Conservation (phyloP, 495 filamentous ascomycete species). For the Ramalina intermedia region DNA sequence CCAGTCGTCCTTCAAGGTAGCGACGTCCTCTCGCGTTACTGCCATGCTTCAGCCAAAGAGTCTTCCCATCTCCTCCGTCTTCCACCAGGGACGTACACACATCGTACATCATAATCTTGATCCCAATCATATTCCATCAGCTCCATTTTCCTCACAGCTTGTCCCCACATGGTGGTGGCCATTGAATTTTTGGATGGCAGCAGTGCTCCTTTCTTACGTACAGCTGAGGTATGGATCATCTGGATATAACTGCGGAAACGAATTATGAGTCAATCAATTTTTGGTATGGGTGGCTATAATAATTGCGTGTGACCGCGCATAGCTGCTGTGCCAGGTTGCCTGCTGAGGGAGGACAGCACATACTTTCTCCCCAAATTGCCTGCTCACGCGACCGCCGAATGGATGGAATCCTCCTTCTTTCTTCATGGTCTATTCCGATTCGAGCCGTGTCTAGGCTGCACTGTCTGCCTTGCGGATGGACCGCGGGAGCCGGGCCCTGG, state of each 20-base stretch:
- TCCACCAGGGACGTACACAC: constrained; percentile 31
- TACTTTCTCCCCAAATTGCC: constrained; percentile 28
- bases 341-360: not conserved
- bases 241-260: constrained; percentile 35
- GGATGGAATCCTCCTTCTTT: constrained; percentile 23
- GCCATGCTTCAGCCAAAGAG: constrained; percentile 4
- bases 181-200: not conserved
- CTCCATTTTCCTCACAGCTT: not conserved
- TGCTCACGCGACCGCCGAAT: constrained; percentile 25
- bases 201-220: constrained; percentile 24
- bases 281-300: too few species aligned
- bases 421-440: not conserved
- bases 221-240: constrained; percentile 64
- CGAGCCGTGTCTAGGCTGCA: not conserved
- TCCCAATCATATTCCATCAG: constrained; percentile 1
- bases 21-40: constrained; percentile 78
- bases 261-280: not conserved
- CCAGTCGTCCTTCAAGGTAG: constrained; percentile 84
- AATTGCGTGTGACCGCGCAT: too few species aligned
- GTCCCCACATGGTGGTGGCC: not conserved
- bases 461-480: too few species aligned
- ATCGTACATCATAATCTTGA: constrained; percentile 53
- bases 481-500: too few species aligned
- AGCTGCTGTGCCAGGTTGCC: too few species aligned
- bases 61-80: not conserved